Evolutionary conservation across 352 stramenopile genomes (phyloP), one percentile per base, ranked within the genome.

Genomic region (Pythium phragmitis): DNA sequence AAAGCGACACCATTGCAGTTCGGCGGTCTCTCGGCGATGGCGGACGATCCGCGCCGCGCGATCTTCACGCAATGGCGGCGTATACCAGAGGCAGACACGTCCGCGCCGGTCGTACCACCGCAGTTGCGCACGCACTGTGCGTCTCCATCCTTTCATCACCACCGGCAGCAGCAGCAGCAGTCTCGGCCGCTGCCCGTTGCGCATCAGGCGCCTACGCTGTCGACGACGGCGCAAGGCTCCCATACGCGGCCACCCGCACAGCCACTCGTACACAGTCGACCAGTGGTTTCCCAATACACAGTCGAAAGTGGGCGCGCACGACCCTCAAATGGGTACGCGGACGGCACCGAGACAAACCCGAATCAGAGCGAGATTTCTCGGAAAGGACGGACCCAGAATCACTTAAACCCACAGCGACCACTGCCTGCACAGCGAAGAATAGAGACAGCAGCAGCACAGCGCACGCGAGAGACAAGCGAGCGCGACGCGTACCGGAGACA

Each of bases 11-110:
- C 9, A 17, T 26, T 14, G 13, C 6, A 37, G 14, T n/a, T 5
- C 16, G 14, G 7, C 33, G 48, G 30, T 57, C 50, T 42, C 9
- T 19, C 46, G 43, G 47, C 56, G 33, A 65, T 58, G 47, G 47
- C 58, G 8, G 41, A 57, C 47, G 58, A 65, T 41, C 58, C 58
- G 28, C 58, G 48, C 17, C 58, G 48, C 28, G 39, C 21, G 6
- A 39, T 28, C 34, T 11, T 65, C 17, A 8, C 36, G 4, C 58
- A 58, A 2, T 57, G 48, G 58, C 58, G 48, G 3, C 33, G n/a
- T 34, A 30, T 34, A 8, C 48, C 48, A 54, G 48, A 7, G 48
- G 23, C 23, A 21, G 48, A 7, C 12, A 11, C 48, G 7, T 14
- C 30, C 33, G 11, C 47, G 4, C 8, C 23, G 12, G 21, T 11